Evolutionary conservation across 805 yeast species (phyloP).

Genomic region (Barnettozyma salicaria): DNA sequence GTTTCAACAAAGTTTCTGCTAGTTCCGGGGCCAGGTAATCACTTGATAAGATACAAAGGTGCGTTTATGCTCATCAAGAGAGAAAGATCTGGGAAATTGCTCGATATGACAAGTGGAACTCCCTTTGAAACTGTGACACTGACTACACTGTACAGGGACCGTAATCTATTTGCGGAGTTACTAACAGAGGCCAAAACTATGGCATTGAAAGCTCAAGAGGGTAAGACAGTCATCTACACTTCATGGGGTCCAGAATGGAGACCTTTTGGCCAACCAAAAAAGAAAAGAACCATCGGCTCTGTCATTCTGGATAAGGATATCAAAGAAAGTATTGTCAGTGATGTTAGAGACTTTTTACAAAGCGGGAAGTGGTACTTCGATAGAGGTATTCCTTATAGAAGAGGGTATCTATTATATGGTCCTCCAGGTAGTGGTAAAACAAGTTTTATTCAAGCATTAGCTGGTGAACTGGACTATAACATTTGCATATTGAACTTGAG

Average conservation of each 20-base stretch:
- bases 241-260: slow-evolving; percentile 99
- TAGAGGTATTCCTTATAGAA: slow-evolving; percentile 94
- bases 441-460: slow-evolving; percentile 91
- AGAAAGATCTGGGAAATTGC: slow-evolving; percentile 82
- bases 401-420: slow-evolving; percentile 91
- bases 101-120: slow-evolving; percentile 84
- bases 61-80: slow-evolving; percentile 86
- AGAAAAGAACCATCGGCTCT: slow-evolving; percentile 75
- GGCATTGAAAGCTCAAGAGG: slow-evolving; percentile 80
- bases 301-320: slow-evolving; percentile 80
- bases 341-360: slow-evolving; percentile 71
- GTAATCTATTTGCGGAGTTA: slow-evolving; percentile 60
- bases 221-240: slow-evolving; percentile 88
- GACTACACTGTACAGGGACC: slow-evolving; percentile 82
- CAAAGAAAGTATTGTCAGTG: slow-evolving; percentile 56
- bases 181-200: slow-evolving; percentile 77
- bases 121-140: slow-evolving; percentile 96
- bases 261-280: slow-evolving; percentile 93
- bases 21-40: slow-evolving; percentile 97
- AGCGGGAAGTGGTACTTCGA: slow-evolving; percentile 90
- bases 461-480: slow-evolving; percentile 93
- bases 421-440: slow-evolving; percentile 99
- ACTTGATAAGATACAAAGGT: slow-evolving; percentile 75
- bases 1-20: slow-evolving; percentile 80
- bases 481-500: slow-evolving; percentile 89